Base-by-base conservation (phyloP, 2,329 filamentous ascomycete genomes). In the Aspergillus luchuensis region DNA sequence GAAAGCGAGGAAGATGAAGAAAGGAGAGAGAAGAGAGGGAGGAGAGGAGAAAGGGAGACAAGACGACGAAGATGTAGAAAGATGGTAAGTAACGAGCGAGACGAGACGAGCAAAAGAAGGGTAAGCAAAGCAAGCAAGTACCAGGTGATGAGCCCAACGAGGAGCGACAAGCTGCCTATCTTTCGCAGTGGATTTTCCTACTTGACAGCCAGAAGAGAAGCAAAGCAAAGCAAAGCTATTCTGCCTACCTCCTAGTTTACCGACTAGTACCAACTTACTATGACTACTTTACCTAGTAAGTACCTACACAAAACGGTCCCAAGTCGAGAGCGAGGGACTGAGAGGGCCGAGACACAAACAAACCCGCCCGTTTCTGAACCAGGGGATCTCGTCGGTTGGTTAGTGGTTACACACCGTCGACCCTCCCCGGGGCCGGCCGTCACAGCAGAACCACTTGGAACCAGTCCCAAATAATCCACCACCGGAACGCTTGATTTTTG, bases 261-360 rank as follows among this genome's bases (percentile, higher is more conserved):
- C 11, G 33, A 36, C 33, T 36, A 36, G 33, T 36, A 36, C 33
- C 33, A 36, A 36, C 33, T 15, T 36, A 36, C 33, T 36, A 36
- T 36, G 25, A 28, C 25, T 36, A 36, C 33, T 36, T 36, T 36
- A 36, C 33, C 23, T 47, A 47, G 17, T 49, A n/a, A n/a, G 19
- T 8, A 30, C 38, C 7, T 41, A 48, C 45, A 57, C 59, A 59
- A 63, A 63, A 48, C 48, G 62, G 63, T 61, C 60, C 55, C 10
- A 63, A 55, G 57, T 61, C 58, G 53, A 60, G 63, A 62, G 63
- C 55, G 63, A 66, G 65, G 63, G 65, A 65, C 63, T 60, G 57
- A 36, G 59, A 61, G 55, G 60, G 58, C 53, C 54, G 62, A 64
- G 62, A 64, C 62, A 64, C 62, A 64, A 60, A 64, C 62, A 64